Conservation (phyloP, 106 monocot species). For the Acanthochlamys bracteata region DNA sequence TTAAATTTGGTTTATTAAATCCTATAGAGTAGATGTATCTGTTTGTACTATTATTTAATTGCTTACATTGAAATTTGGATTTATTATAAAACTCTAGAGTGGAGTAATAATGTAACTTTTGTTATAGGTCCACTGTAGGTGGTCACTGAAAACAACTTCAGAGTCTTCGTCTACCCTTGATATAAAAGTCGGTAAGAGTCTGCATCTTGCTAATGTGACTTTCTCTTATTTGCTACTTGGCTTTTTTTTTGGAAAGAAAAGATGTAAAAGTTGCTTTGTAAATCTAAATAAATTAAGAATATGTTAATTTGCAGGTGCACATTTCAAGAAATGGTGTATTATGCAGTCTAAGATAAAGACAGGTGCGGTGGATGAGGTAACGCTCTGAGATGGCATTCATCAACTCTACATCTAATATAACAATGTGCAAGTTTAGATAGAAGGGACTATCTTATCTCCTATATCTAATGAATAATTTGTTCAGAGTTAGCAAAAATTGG, state of each 20-base stretch:
- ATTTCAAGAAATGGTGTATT: conserved; percentile 99
- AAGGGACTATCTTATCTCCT: no score
- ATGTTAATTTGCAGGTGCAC: conserved; percentile 51
- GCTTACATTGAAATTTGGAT: no score
- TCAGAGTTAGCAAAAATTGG: no score
- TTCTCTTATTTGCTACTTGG: no score
- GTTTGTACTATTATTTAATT: no score
- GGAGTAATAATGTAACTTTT: not conserved
- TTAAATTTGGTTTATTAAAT: no score
- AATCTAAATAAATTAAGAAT: not conserved
- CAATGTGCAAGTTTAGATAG: no score
- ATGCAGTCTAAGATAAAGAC: conserved; percentile 97
- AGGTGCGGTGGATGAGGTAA: conserved; percentile 94
- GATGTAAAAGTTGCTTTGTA: no score
- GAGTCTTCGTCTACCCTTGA: conserved; percentile 51
- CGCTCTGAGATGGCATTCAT: not conserved
- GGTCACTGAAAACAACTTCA: conserved; percentile 52
- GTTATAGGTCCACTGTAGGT: conserved; percentile 85
- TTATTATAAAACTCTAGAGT: not conserved
- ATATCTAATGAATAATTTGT: no score
- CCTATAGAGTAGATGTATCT: no score
- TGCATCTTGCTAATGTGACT: no score
- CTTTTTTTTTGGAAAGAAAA: not conserved
- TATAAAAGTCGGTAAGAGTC: conserved; percentile 70
- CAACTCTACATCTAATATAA: no score